phyloP scores from a whole-genome alignment of 73 alveolate species.

The Blepharisma stoltei region DNA sequence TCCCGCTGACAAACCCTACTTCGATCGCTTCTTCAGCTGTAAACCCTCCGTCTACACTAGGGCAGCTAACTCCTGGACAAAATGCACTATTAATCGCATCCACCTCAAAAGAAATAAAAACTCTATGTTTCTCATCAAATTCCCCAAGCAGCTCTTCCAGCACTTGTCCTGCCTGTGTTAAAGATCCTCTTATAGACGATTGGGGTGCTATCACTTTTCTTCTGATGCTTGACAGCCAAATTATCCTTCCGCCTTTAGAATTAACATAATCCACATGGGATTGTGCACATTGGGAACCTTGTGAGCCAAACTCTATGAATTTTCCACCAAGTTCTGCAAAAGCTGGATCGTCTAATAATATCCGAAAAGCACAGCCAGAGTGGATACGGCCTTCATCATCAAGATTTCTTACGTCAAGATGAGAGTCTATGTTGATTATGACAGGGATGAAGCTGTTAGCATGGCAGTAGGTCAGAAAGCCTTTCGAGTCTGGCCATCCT shows the following conservation, averaged over 20 bases:
- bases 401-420: constrained; percentile 45
- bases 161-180: constrained; percentile 34
- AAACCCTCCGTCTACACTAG: constrained; percentile 53
- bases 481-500: constrained; percentile 38
- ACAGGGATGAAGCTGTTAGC: constrained; percentile 30
- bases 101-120: constrained; percentile 42
- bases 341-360: constrained; percentile 37
- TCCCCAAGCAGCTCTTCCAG: constrained; percentile 21
- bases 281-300: constrained; percentile 44
- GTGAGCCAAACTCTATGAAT: constrained; percentile 42
- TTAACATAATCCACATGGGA: constrained; percentile 41
- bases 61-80: constrained; percentile 57
- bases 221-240: constrained; percentile 32
- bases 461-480: constrained; percentile 36
- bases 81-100: constrained; percentile 41
- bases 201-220: too few species aligned
- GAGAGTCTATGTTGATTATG: constrained; percentile 47
- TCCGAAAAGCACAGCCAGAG: constrained; percentile 46
- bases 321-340: constrained; percentile 26
- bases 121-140: constrained; percentile 25
- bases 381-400: constrained; percentile 33
- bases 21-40: constrained; percentile 40
- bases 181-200: not conserved
- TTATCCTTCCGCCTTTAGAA: constrained; percentile 33
- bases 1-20: constrained; percentile 32